A percentile compares a stretch with the other conserved stretches of the same genome.
Conservation (phyloP, 208 protist genomes). For the Vickermania spadyakhi region DNA sequence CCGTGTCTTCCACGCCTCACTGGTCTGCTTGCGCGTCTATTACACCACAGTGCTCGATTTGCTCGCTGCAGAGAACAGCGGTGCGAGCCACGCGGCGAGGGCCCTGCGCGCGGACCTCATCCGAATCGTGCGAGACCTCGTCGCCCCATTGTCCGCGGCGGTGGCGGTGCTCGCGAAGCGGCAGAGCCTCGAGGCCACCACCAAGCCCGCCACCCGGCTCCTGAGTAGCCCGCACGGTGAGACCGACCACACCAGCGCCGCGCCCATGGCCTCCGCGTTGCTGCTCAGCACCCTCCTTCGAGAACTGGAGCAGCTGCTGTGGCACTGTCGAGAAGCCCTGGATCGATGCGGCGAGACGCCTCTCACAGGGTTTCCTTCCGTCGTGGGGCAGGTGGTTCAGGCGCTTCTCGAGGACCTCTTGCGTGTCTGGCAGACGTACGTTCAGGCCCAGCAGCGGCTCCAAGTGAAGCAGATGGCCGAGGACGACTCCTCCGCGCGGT, state of each 20-base stretch:
- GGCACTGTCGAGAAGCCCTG: background rate
- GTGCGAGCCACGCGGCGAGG: background rate
- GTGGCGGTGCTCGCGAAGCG: background rate
- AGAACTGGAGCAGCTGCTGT: slow-evolving; percentile 18
- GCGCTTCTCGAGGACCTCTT: background rate
- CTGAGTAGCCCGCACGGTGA: background rate
- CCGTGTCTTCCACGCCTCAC: background rate
- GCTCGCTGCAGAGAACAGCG: background rate
- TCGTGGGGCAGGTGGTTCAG: background rate
- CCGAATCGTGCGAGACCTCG: background rate
- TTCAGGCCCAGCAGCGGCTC: slow-evolving; percentile 37
- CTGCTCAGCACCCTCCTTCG: slow-evolving; percentile 9
- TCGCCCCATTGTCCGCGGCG: background rate
- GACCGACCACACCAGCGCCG: background rate
- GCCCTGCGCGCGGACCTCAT: background rate
- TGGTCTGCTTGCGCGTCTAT: background rate
- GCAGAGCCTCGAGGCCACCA: background rate
- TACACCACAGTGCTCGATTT: background rate
- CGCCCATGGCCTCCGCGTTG: slow-evolving; percentile 2
- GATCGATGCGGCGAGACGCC: no score
- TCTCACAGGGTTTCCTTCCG: background rate
- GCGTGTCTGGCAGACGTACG: slow-evolving; percentile 32
- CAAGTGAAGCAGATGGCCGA: slow-evolving; percentile 16
- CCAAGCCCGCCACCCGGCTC: background rate
- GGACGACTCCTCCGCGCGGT: background rate